Conservation (phyloP, 352 stramenopile genomes). For the Globisporangium iwayamae region DNA sequence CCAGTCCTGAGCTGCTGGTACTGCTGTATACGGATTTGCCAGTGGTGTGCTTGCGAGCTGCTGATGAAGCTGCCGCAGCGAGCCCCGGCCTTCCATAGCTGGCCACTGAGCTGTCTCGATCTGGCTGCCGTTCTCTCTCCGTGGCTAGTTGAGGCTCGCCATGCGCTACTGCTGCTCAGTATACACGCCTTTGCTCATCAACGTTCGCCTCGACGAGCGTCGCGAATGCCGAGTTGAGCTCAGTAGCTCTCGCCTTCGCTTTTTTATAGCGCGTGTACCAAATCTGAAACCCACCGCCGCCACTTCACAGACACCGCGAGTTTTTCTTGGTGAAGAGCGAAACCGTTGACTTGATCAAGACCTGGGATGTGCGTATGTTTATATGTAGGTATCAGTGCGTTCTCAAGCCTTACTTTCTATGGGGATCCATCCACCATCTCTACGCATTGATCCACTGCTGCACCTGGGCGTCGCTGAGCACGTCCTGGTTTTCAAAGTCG, state of each 20-base stretch:
- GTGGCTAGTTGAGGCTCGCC: neutral
- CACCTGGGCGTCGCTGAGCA: slow-evolving; percentile 16
- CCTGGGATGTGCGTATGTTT: neutral
- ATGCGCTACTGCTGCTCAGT: neutral
- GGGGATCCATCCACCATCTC: neutral
- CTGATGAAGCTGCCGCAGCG: slow-evolving; percentile 42
- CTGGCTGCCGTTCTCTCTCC: neutral
- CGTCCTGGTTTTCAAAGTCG: slow-evolving; percentile 35
- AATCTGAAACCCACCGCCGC: neutral
- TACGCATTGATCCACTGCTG: slow-evolving; percentile 17
- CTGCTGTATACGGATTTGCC: slow-evolving; percentile 13
- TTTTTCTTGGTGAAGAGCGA: neutral
- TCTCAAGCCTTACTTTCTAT: neutral
- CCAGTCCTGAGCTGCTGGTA: slow-evolving; percentile 6
- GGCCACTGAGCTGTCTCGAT: neutral
- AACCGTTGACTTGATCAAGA: neutral
- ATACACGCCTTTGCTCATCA: neutral
- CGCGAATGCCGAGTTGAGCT: neutral
- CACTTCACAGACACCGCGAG: neutral
- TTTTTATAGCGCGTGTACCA: neutral
- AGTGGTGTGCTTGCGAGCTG: slow-evolving; percentile 22
- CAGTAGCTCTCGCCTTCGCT: neutral
- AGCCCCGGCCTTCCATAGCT: slow-evolving; percentile 42
- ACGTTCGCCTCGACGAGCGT: no score
- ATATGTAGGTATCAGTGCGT: neutral